Base-by-base conservation (phyloP, 345 rosid species). In the Clarkia xantiana region DNA sequence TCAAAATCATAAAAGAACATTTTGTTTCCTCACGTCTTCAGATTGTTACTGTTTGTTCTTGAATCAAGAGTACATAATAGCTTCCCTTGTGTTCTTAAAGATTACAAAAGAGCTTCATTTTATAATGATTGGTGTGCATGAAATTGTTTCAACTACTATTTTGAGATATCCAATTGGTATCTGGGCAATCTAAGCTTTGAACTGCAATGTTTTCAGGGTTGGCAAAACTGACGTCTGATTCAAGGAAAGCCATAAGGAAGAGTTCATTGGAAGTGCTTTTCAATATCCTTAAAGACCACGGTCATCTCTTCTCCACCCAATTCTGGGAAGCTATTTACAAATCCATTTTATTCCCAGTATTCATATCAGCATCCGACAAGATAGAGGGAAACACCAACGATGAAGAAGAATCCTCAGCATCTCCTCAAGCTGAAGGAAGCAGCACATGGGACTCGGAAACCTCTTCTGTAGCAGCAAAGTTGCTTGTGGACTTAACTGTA, bases 231-330 rank as follows among this genome's bases (percentile, higher is more conserved):
- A 83, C 95, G 42, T 79, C 82, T 38, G 95, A 79, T 77, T 75
- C 95, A 47, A 74, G 95, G 77, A 63, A 72, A 51, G 72, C 82
- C 44, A 90, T 90, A 57, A 80, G 84, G 52, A 90, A 77, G 73
- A 83, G 88, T 76, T 73, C 97, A 36, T 61, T 86, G 72, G 94
- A 90, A 77, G 88, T 90, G 46, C 86, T 90, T 62, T 86, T 90
- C 65, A 79, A 83, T 70, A 86, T 90, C 68, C 70, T 90, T n/a
- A 86, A 76, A 70, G 95, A 90, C 70, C 97, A 90, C 50, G 97
- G 97, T 43, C 86, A 81, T 71, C 79, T 85, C 41, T 90, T 90
- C 76, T 79, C 95, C n/a, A 65, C 49, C 45, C 64, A 76, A 36
- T 81, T 86, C 62, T 86, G 91, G 95, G 55, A 54, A 38, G 69